A percentile compares a stretch with the other conserved stretches of the same genome.
These are phyloP conservation scores for Rostrohypoxylon terebratum DNA, from an alignment of 495 filamentous ascomycete species.

Conservation along the genomic window DNA sequence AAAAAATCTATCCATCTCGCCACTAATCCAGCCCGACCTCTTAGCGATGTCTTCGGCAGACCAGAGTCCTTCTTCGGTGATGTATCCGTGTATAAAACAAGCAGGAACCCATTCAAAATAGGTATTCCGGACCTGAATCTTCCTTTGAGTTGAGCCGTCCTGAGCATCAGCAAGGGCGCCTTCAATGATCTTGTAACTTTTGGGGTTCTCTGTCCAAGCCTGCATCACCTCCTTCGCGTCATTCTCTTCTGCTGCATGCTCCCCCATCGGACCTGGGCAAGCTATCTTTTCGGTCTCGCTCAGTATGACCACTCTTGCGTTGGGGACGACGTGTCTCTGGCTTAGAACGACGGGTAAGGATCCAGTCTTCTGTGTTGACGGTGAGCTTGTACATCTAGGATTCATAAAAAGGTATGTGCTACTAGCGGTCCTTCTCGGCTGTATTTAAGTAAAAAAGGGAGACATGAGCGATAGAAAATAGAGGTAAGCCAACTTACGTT, in stretches of 20 bases:
- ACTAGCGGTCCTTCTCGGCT: not conserved
- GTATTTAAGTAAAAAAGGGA: not conserved
- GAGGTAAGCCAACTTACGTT: constrained; percentile 55
- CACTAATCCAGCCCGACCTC: constrained; percentile 46
- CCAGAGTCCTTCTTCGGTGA: constrained; percentile 64
- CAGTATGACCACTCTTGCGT: constrained; percentile 63
- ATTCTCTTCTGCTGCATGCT: constrained; percentile 62
- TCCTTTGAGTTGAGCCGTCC: not conserved
- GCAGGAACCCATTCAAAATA: constrained; percentile 76
- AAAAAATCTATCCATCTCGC: constrained; percentile 51
- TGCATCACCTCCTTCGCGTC: constrained; percentile 59
- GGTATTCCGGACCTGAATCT: constrained; percentile 62
- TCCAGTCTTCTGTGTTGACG: constrained; percentile 65
- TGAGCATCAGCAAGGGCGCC: constrained; percentile 1
- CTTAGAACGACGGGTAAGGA: constrained; percentile 67
- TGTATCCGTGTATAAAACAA: constrained; percentile 64
- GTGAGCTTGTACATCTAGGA: too few relatives aligned
- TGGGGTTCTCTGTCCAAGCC: constrained; percentile 56
- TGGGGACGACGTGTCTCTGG: constrained; percentile 58
- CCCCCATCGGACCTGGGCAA: constrained; percentile 48
- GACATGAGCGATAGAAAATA: not conserved
- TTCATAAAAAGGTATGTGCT: not conserved
- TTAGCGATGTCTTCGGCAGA: constrained; percentile 46
- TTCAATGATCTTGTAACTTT: constrained; percentile 38
- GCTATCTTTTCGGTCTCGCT: constrained; percentile 72